Conservation (phyloP, 192 early-diverging fungal genomes). For the Rhizoclosmatium globosum region DNA sequence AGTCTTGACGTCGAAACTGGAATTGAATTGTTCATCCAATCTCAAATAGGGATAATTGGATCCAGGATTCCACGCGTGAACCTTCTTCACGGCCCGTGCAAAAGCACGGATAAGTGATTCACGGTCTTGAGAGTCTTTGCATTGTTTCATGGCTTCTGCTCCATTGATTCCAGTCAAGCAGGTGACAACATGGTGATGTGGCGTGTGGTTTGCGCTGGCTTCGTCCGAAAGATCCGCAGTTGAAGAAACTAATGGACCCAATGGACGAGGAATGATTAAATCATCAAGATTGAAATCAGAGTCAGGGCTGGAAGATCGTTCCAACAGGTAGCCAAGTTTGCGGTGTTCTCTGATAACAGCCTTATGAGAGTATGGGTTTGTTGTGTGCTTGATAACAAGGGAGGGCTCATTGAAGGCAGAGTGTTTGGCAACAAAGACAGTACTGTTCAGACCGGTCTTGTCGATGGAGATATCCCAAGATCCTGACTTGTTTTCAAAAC, state of each 20-base stretch:
- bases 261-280: background rate
- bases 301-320: background rate
- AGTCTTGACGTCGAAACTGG: no score
- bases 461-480: background rate
- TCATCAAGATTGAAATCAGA: background rate
- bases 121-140: background rate
- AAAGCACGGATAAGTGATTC: background rate
- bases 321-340: background rate
- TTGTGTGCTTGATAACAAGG: constrained; percentile 5
- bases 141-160: constrained; percentile 9
- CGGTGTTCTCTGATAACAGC: background rate
- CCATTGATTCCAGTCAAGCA: background rate
- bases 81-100: background rate
- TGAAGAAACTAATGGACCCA: background rate
- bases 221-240: background rate
- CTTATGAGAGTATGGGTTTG: constrained; percentile 6
- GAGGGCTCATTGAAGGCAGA: background rate
- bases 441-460: constrained; percentile 16
- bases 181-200: background rate
- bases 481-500: no score
- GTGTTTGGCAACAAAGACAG: background rate
- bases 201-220: background rate
- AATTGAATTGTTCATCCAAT: no score
- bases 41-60: no score
- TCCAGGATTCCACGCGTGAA: constrained; percentile 9